Evolutionary conservation across 108 stramenopile species (phyloP).

Genomic region (Cyclotella cryptica): DNA sequence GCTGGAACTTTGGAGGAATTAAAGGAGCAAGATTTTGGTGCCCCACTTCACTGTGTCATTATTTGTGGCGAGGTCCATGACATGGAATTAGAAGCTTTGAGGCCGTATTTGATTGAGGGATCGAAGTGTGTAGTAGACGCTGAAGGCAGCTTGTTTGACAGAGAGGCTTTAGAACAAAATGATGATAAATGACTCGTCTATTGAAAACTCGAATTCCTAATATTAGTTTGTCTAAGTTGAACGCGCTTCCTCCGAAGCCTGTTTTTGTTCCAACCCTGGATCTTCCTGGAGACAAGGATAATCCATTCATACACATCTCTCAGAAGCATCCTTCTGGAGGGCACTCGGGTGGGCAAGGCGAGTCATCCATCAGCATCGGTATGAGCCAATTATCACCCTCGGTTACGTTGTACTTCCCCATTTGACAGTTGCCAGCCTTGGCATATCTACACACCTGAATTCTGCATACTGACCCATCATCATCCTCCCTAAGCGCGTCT

Average conservation of each 20-base stretch:
- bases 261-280: too few species aligned
- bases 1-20: constrained; percentile 94
- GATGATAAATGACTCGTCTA: neutral
- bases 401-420: constrained; percentile 28
- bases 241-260: too few species aligned
- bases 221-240: too few species aligned
- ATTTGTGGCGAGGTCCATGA: constrained; percentile 96
- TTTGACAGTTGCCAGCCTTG: constrained; percentile 34
- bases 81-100: constrained; percentile 88
- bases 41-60: constrained; percentile 94
- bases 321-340: constrained; percentile 45
- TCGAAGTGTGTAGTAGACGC: constrained; percentile 64
- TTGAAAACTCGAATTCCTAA: neutral
- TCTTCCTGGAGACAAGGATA: too few species aligned
- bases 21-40: constrained; percentile 89
- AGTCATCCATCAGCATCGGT: constrained; percentile 39
- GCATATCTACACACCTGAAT: constrained; percentile 47
- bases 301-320: neutral
- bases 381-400: constrained; percentile 37
- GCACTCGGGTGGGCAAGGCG: constrained; percentile 28
- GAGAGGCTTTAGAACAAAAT: neutral
- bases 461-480: constrained; percentile 39
- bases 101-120: constrained; percentile 72
- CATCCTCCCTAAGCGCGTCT: constrained; percentile 25
- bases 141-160: constrained; percentile 43